Conservation (phyloP, 495 filamentous ascomycete genomes). For the Beverwykella pulmonaria region DNA sequence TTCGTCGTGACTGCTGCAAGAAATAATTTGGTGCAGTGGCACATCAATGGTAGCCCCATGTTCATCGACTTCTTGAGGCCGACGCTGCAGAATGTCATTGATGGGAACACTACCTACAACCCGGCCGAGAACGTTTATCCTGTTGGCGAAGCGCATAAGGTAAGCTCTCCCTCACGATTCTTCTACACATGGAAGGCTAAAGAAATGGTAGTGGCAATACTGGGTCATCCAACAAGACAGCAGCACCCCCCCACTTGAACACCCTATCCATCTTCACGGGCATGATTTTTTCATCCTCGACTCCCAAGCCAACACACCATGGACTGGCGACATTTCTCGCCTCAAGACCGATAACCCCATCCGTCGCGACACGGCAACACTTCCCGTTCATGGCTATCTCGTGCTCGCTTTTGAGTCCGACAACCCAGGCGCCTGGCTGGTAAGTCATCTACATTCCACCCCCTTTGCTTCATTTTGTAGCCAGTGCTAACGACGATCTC, state of each 20-base stretch:
- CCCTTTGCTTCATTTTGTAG: background rate
- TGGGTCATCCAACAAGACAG: conserved; percentile 45
- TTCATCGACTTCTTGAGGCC: conserved; percentile 39
- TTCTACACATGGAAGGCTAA: background rate
- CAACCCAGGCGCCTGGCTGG: conserved; percentile 45
- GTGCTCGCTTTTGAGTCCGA: conserved; percentile 45
- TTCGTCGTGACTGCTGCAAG: conserved; percentile 23
- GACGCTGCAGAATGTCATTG: conserved; percentile 40
- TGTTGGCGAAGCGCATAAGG: conserved; percentile 31
- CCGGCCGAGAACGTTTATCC: conserved; percentile 35
- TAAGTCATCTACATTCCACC: background rate
- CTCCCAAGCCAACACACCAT: conserved; percentile 29
- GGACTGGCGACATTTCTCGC: conserved; percentile 29
- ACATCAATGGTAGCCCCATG: conserved; percentile 40
- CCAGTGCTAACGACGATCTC: background rate
- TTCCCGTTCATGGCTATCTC: conserved; percentile 44
- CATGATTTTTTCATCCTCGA: conserved; percentile 50
- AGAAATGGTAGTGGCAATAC: conserved; percentile 38
- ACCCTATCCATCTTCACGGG: conserved; percentile 51
- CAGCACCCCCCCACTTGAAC: conserved; percentile 37
- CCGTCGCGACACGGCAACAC: conserved; percentile 45
- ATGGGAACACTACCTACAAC: conserved; percentile 40
- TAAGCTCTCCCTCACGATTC: background rate
- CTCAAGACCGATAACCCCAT: conserved; percentile 40
- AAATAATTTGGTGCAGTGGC: conserved; percentile 42